Conservation (phyloP, 805 yeast genomes). For the Saccharomyces eubayanus region DNA sequence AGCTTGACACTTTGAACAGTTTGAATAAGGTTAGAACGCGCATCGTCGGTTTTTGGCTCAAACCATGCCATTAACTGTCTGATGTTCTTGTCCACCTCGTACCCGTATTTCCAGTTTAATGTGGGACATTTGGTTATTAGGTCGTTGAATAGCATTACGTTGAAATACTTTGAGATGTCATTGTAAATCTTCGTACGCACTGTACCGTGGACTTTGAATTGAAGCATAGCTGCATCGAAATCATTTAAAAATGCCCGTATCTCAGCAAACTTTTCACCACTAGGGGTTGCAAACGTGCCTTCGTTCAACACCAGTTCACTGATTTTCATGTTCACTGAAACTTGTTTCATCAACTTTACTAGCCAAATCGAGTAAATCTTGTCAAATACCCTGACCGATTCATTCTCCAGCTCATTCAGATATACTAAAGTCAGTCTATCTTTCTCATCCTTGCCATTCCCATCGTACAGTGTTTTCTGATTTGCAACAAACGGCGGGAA, state of each 20-base stretch:
- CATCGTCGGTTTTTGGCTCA: not conserved
- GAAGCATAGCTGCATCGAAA: not conserved
- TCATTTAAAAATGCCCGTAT: not conserved
- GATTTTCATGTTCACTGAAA: not conserved
- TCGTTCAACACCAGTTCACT: not conserved
- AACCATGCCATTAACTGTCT: constrained; percentile 5
- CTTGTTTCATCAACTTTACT: not conserved
- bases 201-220: not conserved
- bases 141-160: constrained; percentile 9
- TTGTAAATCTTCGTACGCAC: not conserved
- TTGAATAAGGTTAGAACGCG: not conserved
- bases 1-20: constrained; percentile 6
- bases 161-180: constrained; percentile 2
- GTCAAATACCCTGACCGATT: not conserved
- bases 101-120: constrained; percentile 11
- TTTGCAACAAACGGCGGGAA: constrained; percentile 27
- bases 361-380: not conserved
- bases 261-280: not conserved
- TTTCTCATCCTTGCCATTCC: not conserved
- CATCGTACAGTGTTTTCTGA: not conserved
- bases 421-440: not conserved
- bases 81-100: constrained; percentile 3
- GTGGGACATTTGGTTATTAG: constrained; percentile 6
- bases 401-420: not conserved
- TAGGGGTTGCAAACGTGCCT: not conserved